These are phyloP conservation scores for Perilla frutescens DNA, from an alignment of 257 asterid species.

Conservation along the genomic window DNA sequence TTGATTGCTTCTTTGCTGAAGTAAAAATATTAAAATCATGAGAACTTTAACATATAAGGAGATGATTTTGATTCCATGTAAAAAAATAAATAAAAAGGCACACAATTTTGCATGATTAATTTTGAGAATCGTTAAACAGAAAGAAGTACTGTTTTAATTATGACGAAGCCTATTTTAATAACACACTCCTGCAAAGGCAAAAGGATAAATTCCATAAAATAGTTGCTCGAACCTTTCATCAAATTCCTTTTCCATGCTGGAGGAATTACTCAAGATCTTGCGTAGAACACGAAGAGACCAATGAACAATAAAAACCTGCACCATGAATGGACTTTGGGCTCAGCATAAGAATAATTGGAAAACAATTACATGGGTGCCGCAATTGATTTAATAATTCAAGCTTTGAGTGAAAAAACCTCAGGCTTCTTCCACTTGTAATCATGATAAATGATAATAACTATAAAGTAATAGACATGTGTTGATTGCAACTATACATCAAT, in stretches of 20 bases:
- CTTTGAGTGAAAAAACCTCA: background rate
- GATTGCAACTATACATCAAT: background rate
- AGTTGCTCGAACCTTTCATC: constrained; percentile 55
- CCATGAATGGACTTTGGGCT: constrained; percentile 33
- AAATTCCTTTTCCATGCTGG: constrained; percentile 48
- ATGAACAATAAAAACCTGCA: constrained; percentile 72
- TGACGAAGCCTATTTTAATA: constrained; percentile 16
- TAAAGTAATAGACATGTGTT: background rate
- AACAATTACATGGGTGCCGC: background rate
- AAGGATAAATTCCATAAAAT: constrained; percentile 34
- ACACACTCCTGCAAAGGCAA: constrained; percentile 12
- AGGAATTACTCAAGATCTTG: constrained; percentile 56
- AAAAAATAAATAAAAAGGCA: background rate
- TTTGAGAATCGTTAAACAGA: constrained; percentile 3
- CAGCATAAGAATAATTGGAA: constrained; percentile 28
- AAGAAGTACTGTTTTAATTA: constrained; percentile 24
- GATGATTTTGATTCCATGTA: background rate
- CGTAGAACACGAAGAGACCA: constrained; percentile 73
- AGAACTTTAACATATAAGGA: background rate
- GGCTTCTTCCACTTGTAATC: background rate
- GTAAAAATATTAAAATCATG: constrained; percentile 6
- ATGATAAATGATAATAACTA: constrained; percentile 8
- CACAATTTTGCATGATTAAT: constrained; percentile 9
- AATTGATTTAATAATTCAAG: constrained; percentile 17
- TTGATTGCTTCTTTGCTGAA: background rate